Percentiles rank a stretch among this genome's conserved stretches.
Evolutionary conservation across 805 yeast species (phyloP).

Genomic region (Metschnikowia vanudenii): DNA sequence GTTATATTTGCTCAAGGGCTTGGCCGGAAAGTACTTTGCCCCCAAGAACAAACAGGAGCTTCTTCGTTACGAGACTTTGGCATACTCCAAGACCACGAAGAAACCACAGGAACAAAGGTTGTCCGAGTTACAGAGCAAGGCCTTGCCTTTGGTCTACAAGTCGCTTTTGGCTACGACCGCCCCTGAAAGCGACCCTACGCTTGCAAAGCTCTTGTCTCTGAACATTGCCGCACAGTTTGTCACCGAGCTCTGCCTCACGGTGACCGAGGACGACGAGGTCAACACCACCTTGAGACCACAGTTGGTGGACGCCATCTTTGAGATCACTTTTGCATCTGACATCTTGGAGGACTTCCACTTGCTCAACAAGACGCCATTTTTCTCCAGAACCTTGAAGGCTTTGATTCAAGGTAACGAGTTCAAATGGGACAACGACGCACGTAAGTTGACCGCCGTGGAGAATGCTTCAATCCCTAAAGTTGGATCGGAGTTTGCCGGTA

Average conservation of each 20-base stretch:
- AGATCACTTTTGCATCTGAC: constrained; percentile 60
- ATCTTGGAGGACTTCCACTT: constrained; percentile 65
- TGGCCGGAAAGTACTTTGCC: constrained; percentile 78
- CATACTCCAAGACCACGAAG: constrained; percentile 66
- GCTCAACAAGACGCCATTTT: constrained; percentile 63
- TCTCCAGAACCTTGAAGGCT: constrained; percentile 70
- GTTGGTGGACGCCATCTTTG: constrained; percentile 56
- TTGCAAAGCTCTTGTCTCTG: constrained; percentile 52
- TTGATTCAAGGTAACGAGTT: constrained; percentile 85
- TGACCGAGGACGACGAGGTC: constrained; percentile 43
- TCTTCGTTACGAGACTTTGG: constrained; percentile 55
- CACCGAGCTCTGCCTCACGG: constrained; percentile 67
- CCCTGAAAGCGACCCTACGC: constrained; percentile 41
- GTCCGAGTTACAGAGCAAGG: constrained; percentile 60
- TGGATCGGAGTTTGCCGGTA: constrained; percentile 61
- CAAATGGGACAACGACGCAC: constrained; percentile 51
- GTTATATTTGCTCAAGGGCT: constrained; percentile 73
- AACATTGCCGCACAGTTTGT: constrained; percentile 83
- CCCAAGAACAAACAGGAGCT: constrained; percentile 65
- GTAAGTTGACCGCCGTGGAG: constrained; percentile 45
- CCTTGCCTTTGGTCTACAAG: constrained; percentile 64
- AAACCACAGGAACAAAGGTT: constrained; percentile 80
- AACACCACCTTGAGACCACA: constrained; percentile 41
- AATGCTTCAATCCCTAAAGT: constrained; percentile 39
- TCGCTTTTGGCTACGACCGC: constrained; percentile 39